A percentile compares a stretch with the other conserved stretches of the same genome.
Conservation (phyloP, 352 stramenopile species). For the Stramenopiles sp. region DNA sequence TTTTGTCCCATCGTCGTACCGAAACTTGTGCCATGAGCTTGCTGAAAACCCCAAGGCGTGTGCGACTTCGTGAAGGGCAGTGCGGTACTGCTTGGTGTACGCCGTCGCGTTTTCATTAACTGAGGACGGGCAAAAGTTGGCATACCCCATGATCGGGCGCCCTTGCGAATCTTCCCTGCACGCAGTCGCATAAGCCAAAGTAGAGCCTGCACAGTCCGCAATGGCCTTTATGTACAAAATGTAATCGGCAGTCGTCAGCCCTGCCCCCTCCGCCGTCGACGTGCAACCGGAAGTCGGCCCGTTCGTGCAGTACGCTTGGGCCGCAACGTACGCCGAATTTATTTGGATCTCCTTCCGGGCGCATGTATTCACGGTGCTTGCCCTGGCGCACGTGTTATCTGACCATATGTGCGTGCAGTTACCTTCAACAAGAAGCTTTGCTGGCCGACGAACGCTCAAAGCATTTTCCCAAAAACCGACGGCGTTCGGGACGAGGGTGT, state of each 20-base stretch:
- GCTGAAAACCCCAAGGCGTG: conserved; percentile 50
- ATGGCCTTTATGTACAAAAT: neutral
- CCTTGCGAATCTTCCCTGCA: conserved; percentile 53
- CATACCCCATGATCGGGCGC: conserved; percentile 46
- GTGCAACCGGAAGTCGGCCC: neutral
- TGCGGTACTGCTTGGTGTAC: conserved; percentile 40
- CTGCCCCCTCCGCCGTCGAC: neutral
- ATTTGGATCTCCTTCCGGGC: neutral
- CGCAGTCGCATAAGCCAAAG: conserved; percentile 47
- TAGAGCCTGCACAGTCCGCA: conserved; percentile 23
- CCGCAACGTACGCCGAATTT: neutral
- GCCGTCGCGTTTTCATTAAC: conserved; percentile 31
- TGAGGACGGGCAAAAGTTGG: conserved; percentile 47
- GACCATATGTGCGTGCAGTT: neutral
- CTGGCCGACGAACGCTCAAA: neutral
- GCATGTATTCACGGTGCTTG: neutral
- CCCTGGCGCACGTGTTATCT: no score
- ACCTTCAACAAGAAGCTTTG: neutral
- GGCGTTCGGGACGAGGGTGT: neutral
- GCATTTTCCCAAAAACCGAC: neutral
- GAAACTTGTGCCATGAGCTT: conserved; percentile 37
- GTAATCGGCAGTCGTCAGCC: neutral
- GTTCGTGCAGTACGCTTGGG: neutral
- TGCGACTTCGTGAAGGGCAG: conserved; percentile 50
- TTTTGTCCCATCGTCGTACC: conserved; percentile 7